phyloP scores from a whole-genome alignment of 2,329 filamentous ascomycete species.

The Aciculosporium take region DNA sequence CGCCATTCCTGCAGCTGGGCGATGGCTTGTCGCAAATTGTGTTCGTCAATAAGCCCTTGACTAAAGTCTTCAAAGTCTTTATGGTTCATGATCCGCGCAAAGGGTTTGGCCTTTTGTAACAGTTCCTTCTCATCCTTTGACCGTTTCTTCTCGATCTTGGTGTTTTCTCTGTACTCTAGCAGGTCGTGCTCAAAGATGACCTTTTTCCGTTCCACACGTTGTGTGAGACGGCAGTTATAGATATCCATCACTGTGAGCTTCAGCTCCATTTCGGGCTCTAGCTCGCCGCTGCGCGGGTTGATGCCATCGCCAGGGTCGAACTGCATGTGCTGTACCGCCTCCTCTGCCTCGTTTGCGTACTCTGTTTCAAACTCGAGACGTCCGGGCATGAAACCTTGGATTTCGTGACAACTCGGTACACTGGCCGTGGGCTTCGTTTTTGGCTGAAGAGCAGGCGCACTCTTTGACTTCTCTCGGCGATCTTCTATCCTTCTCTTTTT shows the following conservation, averaged over 20 bases:
- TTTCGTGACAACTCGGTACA: slow-evolving; percentile 92
- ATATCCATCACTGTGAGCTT: slow-evolving; percentile 98
- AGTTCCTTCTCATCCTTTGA: slow-evolving; percentile 91
- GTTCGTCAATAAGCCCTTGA: slow-evolving; percentile 75
- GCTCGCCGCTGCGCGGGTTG: slow-evolving; percentile 66
- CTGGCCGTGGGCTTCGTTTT: slow-evolving; percentile 94
- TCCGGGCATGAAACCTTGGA: slow-evolving; percentile 97
- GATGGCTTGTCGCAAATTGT: slow-evolving; percentile 83
- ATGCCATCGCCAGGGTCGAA: slow-evolving; percentile 93
- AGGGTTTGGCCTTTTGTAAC: slow-evolving; percentile 86
- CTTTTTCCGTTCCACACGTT: slow-evolving; percentile 86
- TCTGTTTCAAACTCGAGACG: slow-evolving; percentile 95
- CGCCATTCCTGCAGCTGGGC: slow-evolving; percentile 89
- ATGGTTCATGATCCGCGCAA: slow-evolving; percentile 91
- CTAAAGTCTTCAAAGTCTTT: slow-evolving; percentile 78
- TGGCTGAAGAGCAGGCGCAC: slow-evolving; percentile 66
- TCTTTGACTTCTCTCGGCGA: slow-evolving; percentile 73
- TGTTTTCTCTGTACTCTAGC: slow-evolving; percentile 86
- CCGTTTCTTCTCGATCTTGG: slow-evolving; percentile 78
- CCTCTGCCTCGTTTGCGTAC: slow-evolving; percentile 94
- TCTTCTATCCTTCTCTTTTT: slow-evolving; percentile 93
- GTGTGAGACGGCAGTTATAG: slow-evolving; percentile 83
- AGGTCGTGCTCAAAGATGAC: slow-evolving; percentile 92
- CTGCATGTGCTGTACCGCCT: slow-evolving; percentile 95
- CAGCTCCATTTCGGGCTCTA: slow-evolving; percentile 91